These are phyloP conservation scores for Trichosanthes cucumerina DNA, from an alignment of 306 rosid species.

Conservation along the genomic window DNA sequence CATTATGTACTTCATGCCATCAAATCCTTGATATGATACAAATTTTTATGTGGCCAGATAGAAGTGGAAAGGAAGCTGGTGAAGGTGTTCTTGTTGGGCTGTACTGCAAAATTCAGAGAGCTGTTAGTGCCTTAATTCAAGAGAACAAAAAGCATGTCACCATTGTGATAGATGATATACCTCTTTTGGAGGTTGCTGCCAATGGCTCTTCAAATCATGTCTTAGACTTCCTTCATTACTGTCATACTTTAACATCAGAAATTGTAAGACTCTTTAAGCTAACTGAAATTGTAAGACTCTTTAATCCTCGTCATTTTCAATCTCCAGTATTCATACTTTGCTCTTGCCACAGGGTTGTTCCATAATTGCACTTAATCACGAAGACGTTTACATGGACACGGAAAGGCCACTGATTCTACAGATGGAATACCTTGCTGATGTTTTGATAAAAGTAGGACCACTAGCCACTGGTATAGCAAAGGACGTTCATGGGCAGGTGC, in stretches of 20 bases:
- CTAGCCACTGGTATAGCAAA: constrained; percentile 88
- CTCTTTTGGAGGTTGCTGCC: constrained; percentile 79
- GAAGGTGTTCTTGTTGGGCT: constrained; percentile 44
- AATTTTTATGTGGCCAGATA: constrained; percentile 27
- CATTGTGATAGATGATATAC: constrained; percentile 64
- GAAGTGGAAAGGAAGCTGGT: constrained; percentile 23
- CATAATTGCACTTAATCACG: constrained; percentile 60
- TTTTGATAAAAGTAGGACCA: constrained; percentile 69
- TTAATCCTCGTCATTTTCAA: constrained; percentile 9
- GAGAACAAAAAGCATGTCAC: constrained; percentile 39
- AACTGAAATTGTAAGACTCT: constrained; percentile 5
- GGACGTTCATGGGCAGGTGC: constrained; percentile 99
- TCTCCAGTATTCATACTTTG: neutral
- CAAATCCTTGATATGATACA: neutral
- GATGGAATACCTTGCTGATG: constrained; percentile 73
- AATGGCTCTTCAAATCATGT: constrained; percentile 63
- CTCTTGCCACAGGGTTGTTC: constrained; percentile 52
- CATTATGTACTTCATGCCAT: neutral
- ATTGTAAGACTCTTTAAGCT: constrained; percentile 32
- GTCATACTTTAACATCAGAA: constrained; percentile 66
- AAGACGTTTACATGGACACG: constrained; percentile 51
- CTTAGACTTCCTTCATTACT: constrained; percentile 82
- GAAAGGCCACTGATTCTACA: constrained; percentile 61
- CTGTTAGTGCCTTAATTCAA: constrained; percentile 30
- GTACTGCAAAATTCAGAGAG: constrained; percentile 54